Evolutionary conservation across 2,329 filamentous ascomycete species (phyloP).

Genomic region (Xylaria hypoxylon): DNA sequence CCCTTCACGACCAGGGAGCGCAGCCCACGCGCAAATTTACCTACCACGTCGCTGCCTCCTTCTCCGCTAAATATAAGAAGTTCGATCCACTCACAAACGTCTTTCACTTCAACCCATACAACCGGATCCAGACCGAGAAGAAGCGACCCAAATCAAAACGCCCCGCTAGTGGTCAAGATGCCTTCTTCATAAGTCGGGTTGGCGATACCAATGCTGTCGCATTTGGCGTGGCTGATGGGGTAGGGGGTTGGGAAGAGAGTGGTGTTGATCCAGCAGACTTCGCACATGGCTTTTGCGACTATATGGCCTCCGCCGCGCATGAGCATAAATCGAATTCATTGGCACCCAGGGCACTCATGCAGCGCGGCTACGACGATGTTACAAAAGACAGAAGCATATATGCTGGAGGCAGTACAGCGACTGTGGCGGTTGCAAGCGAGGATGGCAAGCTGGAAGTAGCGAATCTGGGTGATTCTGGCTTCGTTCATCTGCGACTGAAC

Average conservation of each 20-base stretch:
- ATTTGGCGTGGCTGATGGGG: constrained; percentile 92
- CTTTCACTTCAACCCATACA: constrained; percentile 77
- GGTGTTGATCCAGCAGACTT: constrained; percentile 96
- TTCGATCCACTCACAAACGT: constrained; percentile 77
- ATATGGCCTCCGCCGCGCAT: constrained; percentile 85
- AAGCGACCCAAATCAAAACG: constrained; percentile 68
- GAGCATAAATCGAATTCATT: constrained; percentile 62
- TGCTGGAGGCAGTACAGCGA: constrained; percentile 92
- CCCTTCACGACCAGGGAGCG: constrained; percentile 38
- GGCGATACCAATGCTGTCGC: constrained; percentile 78
- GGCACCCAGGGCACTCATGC: constrained; percentile 77
- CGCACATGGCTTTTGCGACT: constrained; percentile 90
- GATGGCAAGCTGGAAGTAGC: constrained; percentile 86
- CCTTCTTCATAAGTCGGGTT: constrained; percentile 91
- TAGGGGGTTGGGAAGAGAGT: constrained; percentile 93
- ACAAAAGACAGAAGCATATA: constrained; percentile 77
- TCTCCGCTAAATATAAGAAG: constrained; percentile 76
- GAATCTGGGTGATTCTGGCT: constrained; percentile 96
- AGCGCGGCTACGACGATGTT: constrained; percentile 85
- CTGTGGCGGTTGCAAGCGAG: constrained; percentile 80
- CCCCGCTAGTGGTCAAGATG: constrained; percentile 90
- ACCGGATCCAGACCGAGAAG: constrained; percentile 66
- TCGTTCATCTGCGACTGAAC: constrained; percentile 85
- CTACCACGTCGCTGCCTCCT: constrained; percentile 80
- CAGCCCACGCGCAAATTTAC: constrained; percentile 59